phyloP scores from a whole-genome alignment of 1,284 basidiomycete genomes.

The Mycocalia duriaeana region DNA sequence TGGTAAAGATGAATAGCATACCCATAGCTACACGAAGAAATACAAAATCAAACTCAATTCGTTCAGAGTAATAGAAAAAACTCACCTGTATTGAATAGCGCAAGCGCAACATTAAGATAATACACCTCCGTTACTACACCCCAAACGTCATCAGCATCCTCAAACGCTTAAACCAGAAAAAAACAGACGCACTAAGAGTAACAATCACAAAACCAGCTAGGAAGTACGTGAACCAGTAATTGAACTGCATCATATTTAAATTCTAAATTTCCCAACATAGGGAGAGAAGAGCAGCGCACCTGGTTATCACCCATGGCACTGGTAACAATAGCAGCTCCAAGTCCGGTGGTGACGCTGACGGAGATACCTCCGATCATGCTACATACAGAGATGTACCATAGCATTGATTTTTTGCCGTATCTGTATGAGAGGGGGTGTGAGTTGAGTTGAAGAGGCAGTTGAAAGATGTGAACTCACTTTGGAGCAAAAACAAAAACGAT shows the following conservation, averaged over 20 bases:
- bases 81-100: constrained; percentile 87
- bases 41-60: constrained; percentile 3
- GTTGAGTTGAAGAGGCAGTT: constrained; percentile 2
- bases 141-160: constrained; percentile 4
- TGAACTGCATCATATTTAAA: constrained; percentile 54
- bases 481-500: constrained; percentile 83
- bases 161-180: constrained; percentile 12
- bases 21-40: constrained; percentile 67
- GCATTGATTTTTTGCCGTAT: constrained; percentile 90
- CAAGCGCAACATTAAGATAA: constrained; percentile 95
- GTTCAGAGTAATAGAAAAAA: constrained; percentile 10
- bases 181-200: constrained; percentile 59
- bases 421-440: constrained; percentile 27
- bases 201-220: constrained; percentile 80
- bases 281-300: constrained; percentile 41
- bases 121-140: constrained; percentile 81
- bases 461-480: constrained; percentile 35
- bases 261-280: too few relatives aligned
- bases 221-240: constrained; percentile 85
- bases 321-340: constrained; percentile 88
- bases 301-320: constrained; percentile 85
- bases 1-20: too few relatives aligned
- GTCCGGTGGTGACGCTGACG: constrained; percentile 92
- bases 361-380: constrained; percentile 95
- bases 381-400: constrained; percentile 93